Evolutionary conservation across 2,329 filamentous ascomycete species (phyloP), one percentile per base, ranked within the genome.

Genomic region (Colletotrichum plurivorum): DNA sequence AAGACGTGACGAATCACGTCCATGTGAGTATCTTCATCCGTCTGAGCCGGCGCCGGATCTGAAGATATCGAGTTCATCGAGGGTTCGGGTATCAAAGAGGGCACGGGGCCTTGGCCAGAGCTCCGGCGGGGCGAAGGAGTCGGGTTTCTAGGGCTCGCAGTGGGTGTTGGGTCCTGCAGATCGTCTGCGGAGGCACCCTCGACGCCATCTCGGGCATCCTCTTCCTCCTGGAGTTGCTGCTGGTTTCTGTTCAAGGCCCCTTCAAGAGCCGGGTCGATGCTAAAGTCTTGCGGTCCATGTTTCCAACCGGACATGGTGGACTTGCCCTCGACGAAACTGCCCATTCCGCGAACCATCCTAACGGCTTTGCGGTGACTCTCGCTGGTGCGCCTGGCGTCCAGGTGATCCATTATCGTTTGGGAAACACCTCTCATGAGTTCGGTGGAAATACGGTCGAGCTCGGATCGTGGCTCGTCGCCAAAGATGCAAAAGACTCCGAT

Each of bases 401-500:
- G 73, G 27, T 84, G 78, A 0, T 76, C 72, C 72, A 80, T 81
- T 10, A 83, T 76, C 10, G 76, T 76, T 6, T 53, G 46, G 4
- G 75, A 75, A 13, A 78, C 67, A 4, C 75, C 73, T 13, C 69
- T 71, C 63, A 77, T 59, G 27, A 78, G 73, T 20, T 71, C 68
- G 1, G 71, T 60, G 0, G 80, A 78, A 1, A 78, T 71, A 3
- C 73, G 68, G 5, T 73, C 71, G 36, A 82, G 58, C 10, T 73
- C 71, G 0, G 72, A 72, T 0, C 79, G 74, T 15, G 76, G 71
- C 1, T 67, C 46, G 3, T 77, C 73, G 5, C 73, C 74, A 71
- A 80, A 78, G 1, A 83, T 76, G 51, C 79, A 81, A 10, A 78
- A 79, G 0, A 81, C 78, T 3, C 83, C 83, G 4, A 84, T 84